These are phyloP conservation scores for Colletotrichum caudatum DNA, from an alignment of 2,329 filamentous ascomycete genomes.

Conservation along the genomic window DNA sequence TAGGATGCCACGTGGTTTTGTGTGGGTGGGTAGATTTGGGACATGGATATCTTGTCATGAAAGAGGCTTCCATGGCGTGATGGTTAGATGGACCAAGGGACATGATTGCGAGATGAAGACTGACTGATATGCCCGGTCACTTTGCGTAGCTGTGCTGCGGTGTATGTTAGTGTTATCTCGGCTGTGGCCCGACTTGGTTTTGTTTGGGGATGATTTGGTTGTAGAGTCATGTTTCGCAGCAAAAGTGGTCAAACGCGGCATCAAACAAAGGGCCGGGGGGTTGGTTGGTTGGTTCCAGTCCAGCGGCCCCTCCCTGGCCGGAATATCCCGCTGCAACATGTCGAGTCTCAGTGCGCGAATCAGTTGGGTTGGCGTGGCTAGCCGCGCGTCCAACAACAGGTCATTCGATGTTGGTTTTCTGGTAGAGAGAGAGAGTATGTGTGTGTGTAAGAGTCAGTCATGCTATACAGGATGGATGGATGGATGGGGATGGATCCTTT, in stretches of 20 bases:
- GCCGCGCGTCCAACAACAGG: slow-evolving; percentile 17
- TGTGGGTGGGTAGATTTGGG: not conserved
- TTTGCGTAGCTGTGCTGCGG: not conserved
- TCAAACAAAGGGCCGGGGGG: not conserved
- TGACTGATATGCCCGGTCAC: not conserved
- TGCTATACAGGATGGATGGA: not conserved
- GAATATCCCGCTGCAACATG: slow-evolving; percentile 24
- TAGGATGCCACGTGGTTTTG: not conserved
- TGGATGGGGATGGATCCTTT: slow-evolving; percentile 8
- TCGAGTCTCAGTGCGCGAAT: slow-evolving; percentile 36
- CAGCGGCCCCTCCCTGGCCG: slow-evolving; percentile 3
- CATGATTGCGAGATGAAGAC: slow-evolving; percentile 9
- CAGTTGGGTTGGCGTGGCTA: slow-evolving; percentile 19
- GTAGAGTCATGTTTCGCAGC: not conserved
- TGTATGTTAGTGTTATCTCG: not conserved
- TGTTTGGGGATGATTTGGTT: not conserved
- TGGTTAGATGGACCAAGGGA: not conserved
- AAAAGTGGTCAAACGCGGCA: not conserved
- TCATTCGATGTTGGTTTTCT: not conserved
- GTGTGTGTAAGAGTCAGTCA: not conserved
- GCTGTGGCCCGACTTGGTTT: not conserved
- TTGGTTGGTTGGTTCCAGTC: slow-evolving; percentile 4
- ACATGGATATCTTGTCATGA: not conserved
- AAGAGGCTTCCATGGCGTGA: not conserved
- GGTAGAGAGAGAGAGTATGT: too few species aligned